Percentiles rank a stretch among this genome's conserved stretches.
Conservation (phyloP, 352 stramenopile genomes). For the Phytophthora meadii region DNA sequence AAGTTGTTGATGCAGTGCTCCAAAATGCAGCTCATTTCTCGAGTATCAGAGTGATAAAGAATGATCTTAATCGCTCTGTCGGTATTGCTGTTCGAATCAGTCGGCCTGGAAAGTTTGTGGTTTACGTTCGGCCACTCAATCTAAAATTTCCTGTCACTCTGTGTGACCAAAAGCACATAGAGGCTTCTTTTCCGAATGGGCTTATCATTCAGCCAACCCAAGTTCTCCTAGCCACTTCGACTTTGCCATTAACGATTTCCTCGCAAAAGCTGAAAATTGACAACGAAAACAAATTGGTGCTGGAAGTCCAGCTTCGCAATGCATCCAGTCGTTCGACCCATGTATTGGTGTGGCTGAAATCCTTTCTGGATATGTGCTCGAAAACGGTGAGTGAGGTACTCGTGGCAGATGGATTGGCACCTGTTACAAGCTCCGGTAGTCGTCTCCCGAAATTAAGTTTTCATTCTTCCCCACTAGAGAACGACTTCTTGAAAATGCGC, state of each 20-base stretch:
- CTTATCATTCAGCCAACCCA: conserved; percentile 29
- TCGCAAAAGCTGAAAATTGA: conserved; percentile 34
- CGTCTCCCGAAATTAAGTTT: conserved; percentile 27
- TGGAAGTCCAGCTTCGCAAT: conserved; percentile 41
- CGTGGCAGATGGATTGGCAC: conserved; percentile 22
- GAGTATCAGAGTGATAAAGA: conserved; percentile 29
- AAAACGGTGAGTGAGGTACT: conserved; percentile 33
- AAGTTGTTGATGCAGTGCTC: conserved; percentile 37
- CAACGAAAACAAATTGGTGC: conserved; percentile 4
- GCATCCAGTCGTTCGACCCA: conserved; percentile 28
- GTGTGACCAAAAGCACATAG: conserved; percentile 29
- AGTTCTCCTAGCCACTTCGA: conserved; percentile 26
- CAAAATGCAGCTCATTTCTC: conserved; percentile 27
- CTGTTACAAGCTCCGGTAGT: conserved; percentile 17
- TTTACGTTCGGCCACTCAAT: conserved; percentile 45
- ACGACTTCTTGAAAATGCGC: conserved; percentile 60
- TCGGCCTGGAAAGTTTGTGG: conserved; percentile 36
- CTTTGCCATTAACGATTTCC: conserved; percentile 37
- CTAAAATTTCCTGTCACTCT: conserved; percentile 45
- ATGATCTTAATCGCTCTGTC: conserved; percentile 22
- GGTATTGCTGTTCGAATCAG: conserved; percentile 31
- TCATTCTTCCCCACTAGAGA: conserved; percentile 27
- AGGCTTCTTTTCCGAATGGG: conserved; percentile 8
- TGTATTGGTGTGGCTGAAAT: conserved; percentile 44
- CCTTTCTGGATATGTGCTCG: conserved; percentile 34